A percentile compares a stretch with the other conserved stretches of the same genome.
These are phyloP conservation scores for Mollisiaceae sp. DNA, from an alignment of 2,329 filamentous ascomycete species.

Conservation along the genomic window DNA sequence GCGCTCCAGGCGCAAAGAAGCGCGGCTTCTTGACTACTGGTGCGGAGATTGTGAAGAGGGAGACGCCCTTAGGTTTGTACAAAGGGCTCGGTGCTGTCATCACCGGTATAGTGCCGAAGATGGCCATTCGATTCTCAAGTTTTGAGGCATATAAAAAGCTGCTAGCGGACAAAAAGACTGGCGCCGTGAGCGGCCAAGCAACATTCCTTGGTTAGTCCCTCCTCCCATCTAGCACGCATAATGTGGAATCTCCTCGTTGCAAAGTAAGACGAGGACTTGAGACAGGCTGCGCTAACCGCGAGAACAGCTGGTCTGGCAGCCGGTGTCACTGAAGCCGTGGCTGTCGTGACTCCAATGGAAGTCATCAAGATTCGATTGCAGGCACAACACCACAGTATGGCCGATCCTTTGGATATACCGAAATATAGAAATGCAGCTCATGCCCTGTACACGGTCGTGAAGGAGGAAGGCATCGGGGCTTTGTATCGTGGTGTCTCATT, in stretches of 20 bases:
- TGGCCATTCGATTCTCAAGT: constrained; percentile 98
- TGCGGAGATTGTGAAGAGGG: constrained; percentile 81
- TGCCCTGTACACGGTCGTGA: constrained; percentile 83
- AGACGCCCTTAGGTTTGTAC: constrained; percentile 92
- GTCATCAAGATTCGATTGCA: constrained; percentile 98
- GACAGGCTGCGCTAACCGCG: constrained; percentile 19
- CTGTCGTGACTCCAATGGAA: constrained; percentile 98
- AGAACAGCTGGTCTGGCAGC: constrained; percentile 79
- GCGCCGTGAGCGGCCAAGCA: constrained; percentile 69
- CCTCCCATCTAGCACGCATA: not conserved
- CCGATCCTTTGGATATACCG: constrained; percentile 91
- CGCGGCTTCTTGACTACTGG: constrained; percentile 90
- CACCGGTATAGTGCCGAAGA: constrained; percentile 97
- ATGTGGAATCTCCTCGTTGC: not conserved
- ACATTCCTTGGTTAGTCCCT: constrained; percentile 69
- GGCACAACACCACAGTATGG: constrained; percentile 97
- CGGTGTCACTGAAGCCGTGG: constrained; percentile 94
- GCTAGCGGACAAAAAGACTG: constrained; percentile 71
- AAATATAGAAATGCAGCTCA: constrained; percentile 96
- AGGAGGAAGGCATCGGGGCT: constrained; percentile 86
- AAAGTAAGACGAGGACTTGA: too few species aligned
- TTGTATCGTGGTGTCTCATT: constrained; percentile 93
- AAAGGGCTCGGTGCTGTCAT: constrained; percentile 97
- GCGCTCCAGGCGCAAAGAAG: constrained; percentile 78
- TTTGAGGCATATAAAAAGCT: constrained; percentile 95